Percentiles rank a stretch among this genome's conserved stretches.
These are phyloP conservation scores for Penicillium janthinellum DNA, from an alignment of 2,329 filamentous ascomycete species.

Conservation along the genomic window DNA sequence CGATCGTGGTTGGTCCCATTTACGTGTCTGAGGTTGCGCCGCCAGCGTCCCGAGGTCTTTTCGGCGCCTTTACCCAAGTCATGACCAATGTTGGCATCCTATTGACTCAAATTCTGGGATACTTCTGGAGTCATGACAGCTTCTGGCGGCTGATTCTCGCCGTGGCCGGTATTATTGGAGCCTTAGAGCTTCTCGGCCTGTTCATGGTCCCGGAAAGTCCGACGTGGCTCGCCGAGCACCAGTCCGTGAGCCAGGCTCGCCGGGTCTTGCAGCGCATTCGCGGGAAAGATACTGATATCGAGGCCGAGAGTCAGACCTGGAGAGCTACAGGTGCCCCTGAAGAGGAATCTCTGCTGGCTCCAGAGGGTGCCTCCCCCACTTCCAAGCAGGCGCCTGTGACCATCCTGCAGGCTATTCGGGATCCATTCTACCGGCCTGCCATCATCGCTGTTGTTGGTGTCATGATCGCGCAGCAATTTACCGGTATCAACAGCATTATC, in stretches of 20 bases:
- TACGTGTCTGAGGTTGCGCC: constrained; percentile 94
- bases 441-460: constrained; percentile 84
- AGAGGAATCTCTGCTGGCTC: constrained; percentile 67
- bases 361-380: constrained; percentile 63
- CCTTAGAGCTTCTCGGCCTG: constrained; percentile 69
- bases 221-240: constrained; percentile 74
- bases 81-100: constrained; percentile 92
- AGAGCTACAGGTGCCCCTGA: constrained; percentile 54
- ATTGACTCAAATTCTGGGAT: constrained; percentile 78
- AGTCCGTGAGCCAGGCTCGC: constrained; percentile 63
- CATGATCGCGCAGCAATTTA: constrained; percentile 91
- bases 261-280: constrained; percentile 73
- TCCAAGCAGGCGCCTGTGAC: constrained; percentile 68
- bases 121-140: constrained; percentile 77
- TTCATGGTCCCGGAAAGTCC: constrained; percentile 83
- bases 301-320: constrained; percentile 69
- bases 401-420: constrained; percentile 64
- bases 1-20: constrained; percentile 89
- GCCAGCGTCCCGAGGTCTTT: constrained; percentile 72
- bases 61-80: constrained; percentile 80
- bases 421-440: constrained; percentile 69
- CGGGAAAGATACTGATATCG: constrained; percentile 68
- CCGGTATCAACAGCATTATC: constrained; percentile 93
- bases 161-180: constrained; percentile 68
- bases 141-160: constrained; percentile 84